Evolutionary conservation across 1,284 basidiomycete genomes (phyloP), one percentile per base, ranked within the genome.

Genomic region (Leucoagaricus sp.): DNA sequence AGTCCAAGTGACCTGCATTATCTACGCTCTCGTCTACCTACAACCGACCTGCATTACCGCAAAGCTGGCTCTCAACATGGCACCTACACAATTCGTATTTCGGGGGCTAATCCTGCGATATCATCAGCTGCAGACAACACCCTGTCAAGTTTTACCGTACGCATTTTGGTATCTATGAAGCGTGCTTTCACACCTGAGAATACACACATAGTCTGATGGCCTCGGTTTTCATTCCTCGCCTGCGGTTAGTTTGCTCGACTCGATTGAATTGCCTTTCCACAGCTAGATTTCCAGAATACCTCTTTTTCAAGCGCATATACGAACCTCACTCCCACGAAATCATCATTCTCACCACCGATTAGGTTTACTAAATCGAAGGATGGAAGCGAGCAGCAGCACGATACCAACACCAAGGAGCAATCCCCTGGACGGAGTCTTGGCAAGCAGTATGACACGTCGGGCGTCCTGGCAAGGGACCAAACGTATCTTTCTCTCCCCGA

Each of bases 271-370:
- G 1, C 15, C 4, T 26, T 29, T 28, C 33, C 23, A 41, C 4
- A 25, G 10, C 4, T 34, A 9, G 17, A 19, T 13, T 21, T 12
- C 15, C 49, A 57, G 55, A 51, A 51, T 29, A 51, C 49, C 17
- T 57, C 55, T 2, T 34, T 57, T 34, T 57, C 49, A 17, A 57
- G 49, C 34, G 55, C 55, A 57, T 57, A 57, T 33, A 57, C 49
- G 29, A 19, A 17, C 47, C 10, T 36, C 15, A 5, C 44, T 29
- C 31, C 42, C 13, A 19, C 28, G 15, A 28, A 34, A 34, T 36
- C 25, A n/a, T 46, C 49, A 3, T 26, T 46, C 10, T 42, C 46
- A 4, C 38, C 53, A 4, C 38, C 53, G 2, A 33, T 19, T 4
- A 41, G 2, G 21, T 6, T 40, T 41, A n/a, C 21, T 15, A 36